A percentile compares a stretch with the other conserved stretches of the same genome.
These are phyloP conservation scores for Larix kaempferi DNA, from an alignment of 75 land plant species.

Conservation along the genomic window DNA sequence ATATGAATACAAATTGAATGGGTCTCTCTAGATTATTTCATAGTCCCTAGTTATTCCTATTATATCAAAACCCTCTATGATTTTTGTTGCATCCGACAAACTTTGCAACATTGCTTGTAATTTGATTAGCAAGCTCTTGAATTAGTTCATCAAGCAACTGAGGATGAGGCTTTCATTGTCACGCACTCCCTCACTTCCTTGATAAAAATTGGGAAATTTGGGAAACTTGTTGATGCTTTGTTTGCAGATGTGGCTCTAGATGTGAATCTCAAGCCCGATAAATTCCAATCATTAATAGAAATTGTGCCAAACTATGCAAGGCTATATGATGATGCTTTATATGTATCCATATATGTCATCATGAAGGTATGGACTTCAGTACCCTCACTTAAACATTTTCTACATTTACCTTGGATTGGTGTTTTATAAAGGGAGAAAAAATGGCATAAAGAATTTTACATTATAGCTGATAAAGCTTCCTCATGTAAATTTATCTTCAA, in stretches of 20 bases:
- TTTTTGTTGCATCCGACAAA: slow-evolving; percentile 62
- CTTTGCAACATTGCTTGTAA: slow-evolving; percentile 39
- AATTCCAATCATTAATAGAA: slow-evolving; percentile 64
- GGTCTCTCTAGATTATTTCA: no score
- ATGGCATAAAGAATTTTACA: no score
- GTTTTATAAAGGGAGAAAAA: background rate
- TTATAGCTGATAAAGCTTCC: background rate
- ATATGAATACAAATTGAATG: no score
- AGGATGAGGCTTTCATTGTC: slow-evolving; percentile 21
- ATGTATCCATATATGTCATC: no score
- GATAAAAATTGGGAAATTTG: slow-evolving; percentile 67
- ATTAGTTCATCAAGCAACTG: slow-evolving; percentile 17
- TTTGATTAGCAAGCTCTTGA: slow-evolving; percentile 11
- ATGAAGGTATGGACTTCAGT: background rate
- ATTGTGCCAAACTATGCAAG: slow-evolving; percentile 71
- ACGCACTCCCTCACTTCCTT: slow-evolving; percentile 33
- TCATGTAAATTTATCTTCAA: background rate
- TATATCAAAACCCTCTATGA: slow-evolving; percentile 78
- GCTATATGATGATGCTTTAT: slow-evolving; percentile 57
- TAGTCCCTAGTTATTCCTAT: no score
- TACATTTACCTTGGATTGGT: background rate
- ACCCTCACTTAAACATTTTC: background rate
- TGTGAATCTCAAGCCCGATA: slow-evolving; percentile 67
- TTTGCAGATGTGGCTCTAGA: slow-evolving; percentile 90
- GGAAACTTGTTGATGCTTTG: slow-evolving; percentile 77